Evolutionary conservation across 495 filamentous ascomycete species (phyloP), one percentile per base, ranked within the genome.

Genomic region (Penicillium simplicissimum): DNA sequence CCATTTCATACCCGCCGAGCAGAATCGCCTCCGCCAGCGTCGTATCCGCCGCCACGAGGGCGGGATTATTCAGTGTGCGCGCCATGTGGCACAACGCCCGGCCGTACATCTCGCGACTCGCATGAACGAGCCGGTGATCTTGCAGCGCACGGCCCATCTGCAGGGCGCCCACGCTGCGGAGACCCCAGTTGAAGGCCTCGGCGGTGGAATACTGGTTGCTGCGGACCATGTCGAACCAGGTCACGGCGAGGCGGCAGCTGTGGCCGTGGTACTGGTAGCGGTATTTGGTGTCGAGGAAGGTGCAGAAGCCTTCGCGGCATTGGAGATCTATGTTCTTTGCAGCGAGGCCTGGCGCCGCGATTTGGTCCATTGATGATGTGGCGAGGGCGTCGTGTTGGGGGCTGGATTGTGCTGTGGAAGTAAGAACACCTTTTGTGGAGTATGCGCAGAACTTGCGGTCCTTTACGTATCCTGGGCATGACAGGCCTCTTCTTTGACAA

Each of bases 391-490:
- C 6, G 10, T 58, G 9, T 15, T 57, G 14, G 11, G 42, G n/a
- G 14, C 13, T 49, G 13, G 36, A 59, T 11, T 28, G 28, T 45
- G 53, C 23, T 25, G 23, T 33, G 8, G 40, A 21, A 38, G 15
- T 40, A 11, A 15, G 8, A 17, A 52, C 21, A 9, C 37, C 2
- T 38, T 31, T 42, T 25, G 28, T 43, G 5, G 21, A 49, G 9
- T 49, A 31, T 11, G 11, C 45, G 45, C 56, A 69, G 33, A 73
- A 72, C 23, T 71, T 68, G 3, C 69, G 52, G 10, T 47, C 52
- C 23, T 61, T 66, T 13, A 52, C 62, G 53, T 76, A 78, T 0
- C 75, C 75, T 4, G 75, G 72, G 60, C 75, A 78, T 38, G 52
- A 14, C 1, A 62, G 56, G 8, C 65, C 63, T 31, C 68, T 63